Evolutionary conservation across 371 early-diverging fungal species (phyloP), one percentile per base, ranked within the genome.

Genomic region (Mortierella sp.): DNA sequence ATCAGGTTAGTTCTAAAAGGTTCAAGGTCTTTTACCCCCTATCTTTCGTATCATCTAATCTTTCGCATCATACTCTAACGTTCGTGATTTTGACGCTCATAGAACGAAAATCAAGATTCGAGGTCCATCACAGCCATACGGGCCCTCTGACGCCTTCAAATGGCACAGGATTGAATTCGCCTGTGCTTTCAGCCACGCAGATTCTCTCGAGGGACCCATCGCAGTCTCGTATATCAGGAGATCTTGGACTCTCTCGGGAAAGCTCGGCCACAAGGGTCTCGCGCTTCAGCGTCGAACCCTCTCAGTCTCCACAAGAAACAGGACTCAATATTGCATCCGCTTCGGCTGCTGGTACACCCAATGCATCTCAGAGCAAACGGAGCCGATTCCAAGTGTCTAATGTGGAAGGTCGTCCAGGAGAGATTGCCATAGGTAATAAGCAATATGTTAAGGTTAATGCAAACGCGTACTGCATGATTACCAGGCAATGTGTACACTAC

Each of bases 371-470:
- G n/a, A 76, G 71, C 52, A 85, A 85, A 47, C 72, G 80, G 50
- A 83, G 87, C 76, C 83, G 87, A 8, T 87, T 87, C 75, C 84
- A 84, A 8, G 84, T 88, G 54, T 82, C 83, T 28, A 86, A 78
- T 72, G 80, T 86, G 47, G 86, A 86, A 6, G 73, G 78, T 34
- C 52, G 75, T 16, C 65, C 77, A 42, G 75, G 77, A 19, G 82
- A 81, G 10, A 38, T 76, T 70, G 65, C 52, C 24, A 58, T 47
- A 60, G 79, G 79, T 79, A 75, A 38, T 71, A 73, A 6, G 57
- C 45, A 42, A 44, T 31, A 38, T 65, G 65, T 38, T 65, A 65
- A 65, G 65, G 65, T 65, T 65, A 65, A 65, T 65, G 65, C 38
- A 38, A 65, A 38, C 21, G 65, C 38, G 38, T 10, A 19, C 24